phyloP scores from a whole-genome alignment of 140 eudicot genomes.

The Cichorium intybus region DNA sequence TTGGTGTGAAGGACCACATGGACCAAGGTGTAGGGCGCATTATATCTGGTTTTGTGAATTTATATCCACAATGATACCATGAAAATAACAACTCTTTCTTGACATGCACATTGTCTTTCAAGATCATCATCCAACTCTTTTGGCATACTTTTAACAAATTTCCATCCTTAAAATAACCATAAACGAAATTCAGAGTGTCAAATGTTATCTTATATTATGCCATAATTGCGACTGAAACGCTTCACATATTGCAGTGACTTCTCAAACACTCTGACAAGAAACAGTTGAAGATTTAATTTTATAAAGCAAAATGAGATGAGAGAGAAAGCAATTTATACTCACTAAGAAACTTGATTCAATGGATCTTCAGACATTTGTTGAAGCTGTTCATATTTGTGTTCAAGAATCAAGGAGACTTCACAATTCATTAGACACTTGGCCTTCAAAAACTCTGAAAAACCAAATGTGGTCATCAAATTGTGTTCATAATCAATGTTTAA shows the following conservation, averaged over 20 bases:
- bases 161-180: neutral
- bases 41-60: neutral
- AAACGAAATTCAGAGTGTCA: neutral
- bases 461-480: too few species aligned
- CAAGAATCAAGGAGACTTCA: slow-evolving; percentile 91
- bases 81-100: slow-evolving; percentile 10
- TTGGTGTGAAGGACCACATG: neutral
- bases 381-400: slow-evolving; percentile 84
- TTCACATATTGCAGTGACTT: slow-evolving; percentile 92
- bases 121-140: neutral
- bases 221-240: slow-evolving; percentile 94
- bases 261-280: slow-evolving; percentile 71
- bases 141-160: neutral
- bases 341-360: slow-evolving; percentile 84
- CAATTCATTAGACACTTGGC: slow-evolving; percentile 97
- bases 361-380: slow-evolving; percentile 95
- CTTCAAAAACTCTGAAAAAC: slow-evolving; percentile 84
- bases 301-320: neutral
- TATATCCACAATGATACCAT: slow-evolving; percentile 2
- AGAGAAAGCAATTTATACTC: slow-evolving; percentile 28
- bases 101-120: neutral
- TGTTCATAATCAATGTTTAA: too few species aligned
- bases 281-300: neutral
- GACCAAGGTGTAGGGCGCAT: slow-evolving; percentile 4
- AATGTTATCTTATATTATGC: neutral